Evolutionary conservation across 176 grass and related monocot genomes (phyloP).

Genomic region (Avena sativa): DNA sequence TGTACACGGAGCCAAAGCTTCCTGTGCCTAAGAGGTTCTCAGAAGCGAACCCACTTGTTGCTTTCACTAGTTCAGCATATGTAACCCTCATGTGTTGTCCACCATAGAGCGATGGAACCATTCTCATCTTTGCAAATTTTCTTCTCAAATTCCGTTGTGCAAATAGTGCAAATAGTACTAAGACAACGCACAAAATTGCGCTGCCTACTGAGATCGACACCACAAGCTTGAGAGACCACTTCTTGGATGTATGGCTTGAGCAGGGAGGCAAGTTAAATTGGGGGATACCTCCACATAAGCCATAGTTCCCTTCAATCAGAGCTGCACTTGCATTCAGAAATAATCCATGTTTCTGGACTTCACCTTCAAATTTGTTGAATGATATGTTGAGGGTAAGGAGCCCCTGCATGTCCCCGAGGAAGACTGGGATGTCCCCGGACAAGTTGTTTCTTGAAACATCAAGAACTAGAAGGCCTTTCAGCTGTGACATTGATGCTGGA

Average conservation of each 20-base stretch:
- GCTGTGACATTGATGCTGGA: slow-evolving; percentile 35
- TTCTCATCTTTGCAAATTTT: background rate
- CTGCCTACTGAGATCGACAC: background rate
- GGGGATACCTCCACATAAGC: slow-evolving; percentile 50
- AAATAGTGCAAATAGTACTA: background rate
- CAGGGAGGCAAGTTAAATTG: slow-evolving; percentile 27
- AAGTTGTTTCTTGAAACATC: slow-evolving; percentile 54
- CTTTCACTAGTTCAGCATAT: slow-evolving; percentile 30
- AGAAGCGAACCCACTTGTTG: slow-evolving; percentile 33
- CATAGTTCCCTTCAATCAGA: slow-evolving; percentile 40
- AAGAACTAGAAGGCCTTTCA: slow-evolving; percentile 43
- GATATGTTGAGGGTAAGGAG: slow-evolving; percentile 36
- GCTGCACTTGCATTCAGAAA: slow-evolving; percentile 45
- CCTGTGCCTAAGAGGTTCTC: slow-evolving; percentile 34
- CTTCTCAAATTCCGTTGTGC: background rate
- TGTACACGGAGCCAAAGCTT: slow-evolving; percentile 39
- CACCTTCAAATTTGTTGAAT: slow-evolving; percentile 27
- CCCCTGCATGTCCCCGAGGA: slow-evolving; percentile 26
- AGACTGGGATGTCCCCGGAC: slow-evolving; percentile 46
- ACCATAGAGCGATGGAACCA: background rate
- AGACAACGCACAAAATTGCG: background rate
- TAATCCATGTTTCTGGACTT: slow-evolving; percentile 31
- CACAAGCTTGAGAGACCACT: background rate
- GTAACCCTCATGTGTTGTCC: background rate
- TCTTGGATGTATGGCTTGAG: background rate